These are phyloP conservation scores for Coniochaeta ligniaria DNA, from an alignment of 2,329 filamentous ascomycete species.

Conservation along the genomic window DNA sequence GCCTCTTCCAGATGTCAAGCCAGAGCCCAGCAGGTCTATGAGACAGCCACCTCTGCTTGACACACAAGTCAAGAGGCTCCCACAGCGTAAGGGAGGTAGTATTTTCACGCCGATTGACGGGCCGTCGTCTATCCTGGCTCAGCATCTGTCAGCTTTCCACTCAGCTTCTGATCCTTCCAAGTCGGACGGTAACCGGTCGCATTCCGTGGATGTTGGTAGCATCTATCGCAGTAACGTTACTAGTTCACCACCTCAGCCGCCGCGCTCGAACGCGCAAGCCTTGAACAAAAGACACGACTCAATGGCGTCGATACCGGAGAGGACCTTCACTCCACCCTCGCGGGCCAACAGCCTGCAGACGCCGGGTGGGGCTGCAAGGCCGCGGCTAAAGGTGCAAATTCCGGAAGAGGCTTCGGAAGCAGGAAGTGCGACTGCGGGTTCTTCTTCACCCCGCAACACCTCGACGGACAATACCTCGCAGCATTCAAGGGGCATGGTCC, in stretches of 20 bases:
- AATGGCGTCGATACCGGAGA: conserved; percentile 59
- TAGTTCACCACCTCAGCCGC: conserved; percentile 49
- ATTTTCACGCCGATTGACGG: conserved; percentile 98
- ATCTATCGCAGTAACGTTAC: conserved; percentile 42
- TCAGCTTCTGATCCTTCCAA: conserved; percentile 36
- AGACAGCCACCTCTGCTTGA: conserved; percentile 38
- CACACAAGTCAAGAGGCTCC: conserved; percentile 54
- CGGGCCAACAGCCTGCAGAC: conserved; percentile 70
- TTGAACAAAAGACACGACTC: conserved; percentile 40
- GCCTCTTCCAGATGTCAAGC: conserved; percentile 41
- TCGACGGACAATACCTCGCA: conserved; percentile 52
- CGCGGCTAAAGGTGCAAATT: conserved; percentile 87
- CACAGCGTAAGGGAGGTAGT: conserved; percentile 76
- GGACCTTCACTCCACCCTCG: conserved; percentile 60
- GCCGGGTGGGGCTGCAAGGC: conserved; percentile 56
- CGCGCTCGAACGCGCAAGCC: conserved; percentile 39
- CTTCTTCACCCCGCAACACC: conserved; percentile 48
- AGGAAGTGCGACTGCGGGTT: conserved; percentile 65
- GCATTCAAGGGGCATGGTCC: conserved; percentile 57
- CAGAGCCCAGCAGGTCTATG: conserved; percentile 31
- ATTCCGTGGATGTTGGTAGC: conserved; percentile 57
- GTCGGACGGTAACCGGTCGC: conserved; percentile 43
- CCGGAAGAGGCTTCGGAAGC: conserved; percentile 71
- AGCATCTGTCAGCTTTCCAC: conserved; percentile 67
- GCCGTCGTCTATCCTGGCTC: conserved; percentile 77